Percentiles rank a stretch among this genome's conserved stretches.
These are phyloP conservation scores for Colletotrichum caudatum DNA, from an alignment of 2,329 filamentous ascomycete species.

Conservation along the genomic window DNA sequence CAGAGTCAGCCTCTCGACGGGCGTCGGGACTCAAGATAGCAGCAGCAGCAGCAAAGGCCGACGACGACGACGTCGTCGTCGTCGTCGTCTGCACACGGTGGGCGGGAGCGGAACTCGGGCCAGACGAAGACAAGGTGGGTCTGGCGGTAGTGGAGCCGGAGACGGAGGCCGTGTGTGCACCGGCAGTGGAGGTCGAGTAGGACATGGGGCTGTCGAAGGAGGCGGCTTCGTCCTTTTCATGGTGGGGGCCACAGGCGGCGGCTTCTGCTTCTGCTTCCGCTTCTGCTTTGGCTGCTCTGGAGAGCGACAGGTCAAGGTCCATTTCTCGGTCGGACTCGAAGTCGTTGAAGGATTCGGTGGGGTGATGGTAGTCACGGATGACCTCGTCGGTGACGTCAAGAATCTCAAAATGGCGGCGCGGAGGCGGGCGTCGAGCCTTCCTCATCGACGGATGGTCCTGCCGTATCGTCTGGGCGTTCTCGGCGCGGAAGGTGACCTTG, in stretches of 20 bases:
- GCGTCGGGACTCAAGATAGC: conserved; percentile 23
- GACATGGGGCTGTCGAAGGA: conserved; percentile 30
- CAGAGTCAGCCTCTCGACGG: conserved; percentile 16
- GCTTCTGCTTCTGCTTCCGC: too few species aligned
- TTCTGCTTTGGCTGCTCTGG: background rate
- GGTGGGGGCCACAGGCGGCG: background rate
- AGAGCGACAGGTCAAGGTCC: conserved; percentile 7
- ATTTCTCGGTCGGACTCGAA: conserved; percentile 34
- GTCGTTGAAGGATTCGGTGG: conserved; percentile 37
- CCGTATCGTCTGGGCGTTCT: conserved; percentile 52
- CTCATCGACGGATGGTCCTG: conserved; percentile 52
- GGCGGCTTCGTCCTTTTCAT: conserved; percentile 19
- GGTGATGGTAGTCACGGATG: conserved; percentile 52
- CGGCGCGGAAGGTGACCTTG: conserved; percentile 53
- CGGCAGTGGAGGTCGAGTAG: conserved; percentile 32
- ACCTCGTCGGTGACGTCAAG: conserved; percentile 53
- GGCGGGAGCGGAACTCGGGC: conserved; percentile 11
- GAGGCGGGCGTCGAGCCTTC: conserved; percentile 45
- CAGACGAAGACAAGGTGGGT: conserved; percentile 23
- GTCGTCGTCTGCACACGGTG: conserved; percentile 18
- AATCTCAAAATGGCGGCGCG: conserved; percentile 50
- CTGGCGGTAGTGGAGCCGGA: conserved; percentile 18
- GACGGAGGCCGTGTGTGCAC: conserved; percentile 14
- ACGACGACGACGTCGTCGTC: too few species aligned
- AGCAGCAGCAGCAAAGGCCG: background rate